Conservation (phyloP, 2,329 filamentous ascomycete genomes). For the Tolypocladium endophyticum region DNA sequence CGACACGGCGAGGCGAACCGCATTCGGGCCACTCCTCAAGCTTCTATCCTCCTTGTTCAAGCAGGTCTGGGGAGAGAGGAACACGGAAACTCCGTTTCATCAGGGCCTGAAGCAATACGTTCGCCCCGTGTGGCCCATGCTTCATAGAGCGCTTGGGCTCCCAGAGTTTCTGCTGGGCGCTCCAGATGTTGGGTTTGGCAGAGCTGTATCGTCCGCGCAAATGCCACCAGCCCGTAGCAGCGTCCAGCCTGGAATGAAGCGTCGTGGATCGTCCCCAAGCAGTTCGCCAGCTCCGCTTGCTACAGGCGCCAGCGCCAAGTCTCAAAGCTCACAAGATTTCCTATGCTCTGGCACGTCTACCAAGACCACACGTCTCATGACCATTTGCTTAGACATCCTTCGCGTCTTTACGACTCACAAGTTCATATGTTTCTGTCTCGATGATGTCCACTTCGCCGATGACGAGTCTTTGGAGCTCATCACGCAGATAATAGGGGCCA, state of each 20-base stretch:
- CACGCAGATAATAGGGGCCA: conserved; percentile 65
- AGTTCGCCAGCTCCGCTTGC: conserved; percentile 26
- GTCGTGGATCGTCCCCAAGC: conserved; percentile 40
- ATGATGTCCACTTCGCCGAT: conserved; percentile 86
- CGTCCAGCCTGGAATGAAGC: conserved; percentile 21
- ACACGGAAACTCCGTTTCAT: conserved; percentile 55
- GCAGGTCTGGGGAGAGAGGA: conserved; percentile 56
- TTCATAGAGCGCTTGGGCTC: conserved; percentile 50
- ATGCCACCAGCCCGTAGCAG: conserved; percentile 19
- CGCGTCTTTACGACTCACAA: conserved; percentile 73
- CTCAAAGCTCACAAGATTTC: conserved; percentile 48
- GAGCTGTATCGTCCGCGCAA: conserved; percentile 26
- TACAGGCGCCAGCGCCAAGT: conserved; percentile 24
- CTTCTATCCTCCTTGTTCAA: conserved; percentile 56
- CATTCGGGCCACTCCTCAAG: conserved; percentile 54
- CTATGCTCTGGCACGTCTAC: conserved; percentile 46
- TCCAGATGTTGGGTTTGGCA: conserved; percentile 24
- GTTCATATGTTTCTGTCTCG: conserved; percentile 78
- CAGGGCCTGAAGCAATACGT: conserved; percentile 51
- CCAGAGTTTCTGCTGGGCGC: conserved; percentile 59
- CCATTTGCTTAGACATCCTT: conserved; percentile 78
- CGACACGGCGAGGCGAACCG: conserved; percentile 47
- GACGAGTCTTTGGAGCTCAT: conserved; percentile 79
- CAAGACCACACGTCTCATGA: conserved; percentile 67
- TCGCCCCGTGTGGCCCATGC: conserved; percentile 52